These are phyloP conservation scores for Dendrobium nobile DNA, from an alignment of 106 monocot species.

Conservation along the genomic window DNA sequence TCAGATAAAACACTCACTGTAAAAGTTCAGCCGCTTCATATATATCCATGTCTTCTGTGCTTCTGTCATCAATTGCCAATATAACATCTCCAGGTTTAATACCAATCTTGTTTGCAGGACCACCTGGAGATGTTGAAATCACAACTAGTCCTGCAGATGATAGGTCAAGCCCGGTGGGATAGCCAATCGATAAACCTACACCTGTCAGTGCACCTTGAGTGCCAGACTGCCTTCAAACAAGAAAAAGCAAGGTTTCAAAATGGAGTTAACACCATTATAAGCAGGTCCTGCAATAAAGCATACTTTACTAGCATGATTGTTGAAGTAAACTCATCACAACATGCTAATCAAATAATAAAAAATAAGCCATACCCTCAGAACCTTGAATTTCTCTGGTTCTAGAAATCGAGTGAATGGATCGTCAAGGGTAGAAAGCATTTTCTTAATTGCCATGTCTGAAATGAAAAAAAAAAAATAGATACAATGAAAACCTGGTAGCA, in stretches of 20 bases:
- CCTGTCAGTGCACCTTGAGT: constrained; percentile 92
- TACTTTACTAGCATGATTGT: background rate
- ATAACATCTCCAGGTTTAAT: constrained; percentile 81
- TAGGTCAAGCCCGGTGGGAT: constrained; percentile 54
- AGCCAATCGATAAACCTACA: constrained; percentile 94
- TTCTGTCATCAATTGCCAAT: constrained; percentile 65
- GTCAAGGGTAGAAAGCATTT: constrained; percentile 89
- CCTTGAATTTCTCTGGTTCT: constrained; percentile 93
- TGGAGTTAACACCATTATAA: background rate
- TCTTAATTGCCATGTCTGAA: constrained; percentile 83
- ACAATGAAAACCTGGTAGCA: background rate
- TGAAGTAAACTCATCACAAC: constrained; percentile 1
- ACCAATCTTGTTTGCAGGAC: constrained; percentile 78
- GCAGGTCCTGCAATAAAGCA: no score
- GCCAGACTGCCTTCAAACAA: constrained; percentile 95
- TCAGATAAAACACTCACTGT: constrained; percentile 55
- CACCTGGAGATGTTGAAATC: constrained; percentile 73
- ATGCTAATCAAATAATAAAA: background rate
- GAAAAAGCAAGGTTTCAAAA: constrained; percentile 21
- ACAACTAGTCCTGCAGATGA: constrained; percentile 65
- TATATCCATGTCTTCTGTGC: constrained; percentile 92
- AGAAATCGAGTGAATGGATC: constrained; percentile 97
- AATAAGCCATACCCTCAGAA: constrained; percentile 65
- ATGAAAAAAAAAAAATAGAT: constrained; percentile 28
- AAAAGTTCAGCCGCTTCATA: constrained; percentile 92